These are phyloP conservation scores for Tripterygium wilfordii DNA, from an alignment of 177 flowering plant species.

Conservation along the genomic window DNA sequence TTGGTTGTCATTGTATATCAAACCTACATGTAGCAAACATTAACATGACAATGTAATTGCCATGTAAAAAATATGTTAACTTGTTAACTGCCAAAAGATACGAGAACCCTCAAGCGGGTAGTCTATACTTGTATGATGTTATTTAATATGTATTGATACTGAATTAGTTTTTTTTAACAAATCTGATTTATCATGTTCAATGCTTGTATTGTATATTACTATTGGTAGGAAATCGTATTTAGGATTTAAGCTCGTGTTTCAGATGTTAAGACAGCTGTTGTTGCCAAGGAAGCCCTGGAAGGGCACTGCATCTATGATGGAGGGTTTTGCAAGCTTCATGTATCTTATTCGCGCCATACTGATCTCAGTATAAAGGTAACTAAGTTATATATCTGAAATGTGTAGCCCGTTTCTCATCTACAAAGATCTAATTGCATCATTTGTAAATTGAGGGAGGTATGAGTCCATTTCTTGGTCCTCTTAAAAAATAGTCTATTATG, in stretches of 20 bases:
- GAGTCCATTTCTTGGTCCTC: neutral
- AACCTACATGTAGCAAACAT: too few relatives aligned
- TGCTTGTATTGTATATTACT: neutral
- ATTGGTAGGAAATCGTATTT: neutral
- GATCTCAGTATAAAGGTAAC: slow-evolving; percentile 91
- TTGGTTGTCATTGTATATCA: too few relatives aligned
- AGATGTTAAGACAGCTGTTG: slow-evolving; percentile 77
- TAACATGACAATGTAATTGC: too few relatives aligned
- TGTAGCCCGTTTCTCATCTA: too few relatives aligned
- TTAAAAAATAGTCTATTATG: too few relatives aligned
- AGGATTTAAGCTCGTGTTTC: slow-evolving; percentile 12
- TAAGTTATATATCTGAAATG: neutral
- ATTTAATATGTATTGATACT: too few relatives aligned
- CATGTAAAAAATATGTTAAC: too few relatives aligned
- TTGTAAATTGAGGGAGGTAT: neutral
- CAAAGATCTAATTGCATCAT: neutral
- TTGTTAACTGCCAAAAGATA: too few relatives aligned
- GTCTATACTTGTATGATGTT: too few relatives aligned
- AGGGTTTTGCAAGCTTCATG: slow-evolving; percentile 94
- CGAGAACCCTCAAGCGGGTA: too few relatives aligned
- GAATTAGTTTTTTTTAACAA: too few relatives aligned
- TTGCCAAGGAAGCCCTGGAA: slow-evolving; percentile 87
- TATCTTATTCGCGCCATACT: slow-evolving; percentile 91
- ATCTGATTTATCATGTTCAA: neutral
- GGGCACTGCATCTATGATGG: slow-evolving; percentile 98